Percentiles rank a stretch among this genome's conserved stretches.
Evolutionary conservation across 768 basidiomycete genomes (phyloP).

Genomic region (Roridomyces roridus): DNA sequence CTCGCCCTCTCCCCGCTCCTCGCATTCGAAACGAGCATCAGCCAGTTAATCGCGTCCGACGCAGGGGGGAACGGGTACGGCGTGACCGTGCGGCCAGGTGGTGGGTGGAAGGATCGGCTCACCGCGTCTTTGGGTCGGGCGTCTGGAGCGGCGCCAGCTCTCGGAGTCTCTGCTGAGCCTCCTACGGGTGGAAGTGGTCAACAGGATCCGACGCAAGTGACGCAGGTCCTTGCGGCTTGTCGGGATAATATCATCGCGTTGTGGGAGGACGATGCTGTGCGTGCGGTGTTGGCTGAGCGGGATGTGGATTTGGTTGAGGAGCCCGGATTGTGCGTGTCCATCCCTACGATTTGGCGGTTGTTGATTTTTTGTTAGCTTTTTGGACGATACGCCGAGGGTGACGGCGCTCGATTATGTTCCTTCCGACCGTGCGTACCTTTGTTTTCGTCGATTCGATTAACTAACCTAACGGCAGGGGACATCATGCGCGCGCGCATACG

Average conservation of each 20-base stretch:
- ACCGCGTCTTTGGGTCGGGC: background rate
- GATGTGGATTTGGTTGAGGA: conserved; percentile 50
- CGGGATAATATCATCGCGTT: conserved; percentile 51
- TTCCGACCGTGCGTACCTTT: conserved; percentile 45
- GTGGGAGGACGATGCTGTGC: conserved; percentile 54
- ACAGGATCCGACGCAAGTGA: conserved; percentile 11
- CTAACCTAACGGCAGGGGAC: conserved; percentile 40
- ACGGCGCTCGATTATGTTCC: conserved; percentile 53
- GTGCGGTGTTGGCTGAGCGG: conserved; percentile 44
- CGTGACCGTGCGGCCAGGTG: conserved; percentile 49
- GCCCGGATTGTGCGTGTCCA: conserved; percentile 53
- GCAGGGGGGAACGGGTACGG: conserved; percentile 35
- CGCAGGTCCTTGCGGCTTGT: conserved; percentile 43
- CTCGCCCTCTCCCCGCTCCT: conserved; percentile 39
- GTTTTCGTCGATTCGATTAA: background rate
- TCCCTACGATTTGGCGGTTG: background rate
- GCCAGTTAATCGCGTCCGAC: conserved; percentile 34
- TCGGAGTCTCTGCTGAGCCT: background rate
- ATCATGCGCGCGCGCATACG: conserved; percentile 63
- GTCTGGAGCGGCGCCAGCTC: background rate
- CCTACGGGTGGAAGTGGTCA: background rate
- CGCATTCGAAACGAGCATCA: conserved; percentile 50
- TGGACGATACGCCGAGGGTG: conserved; percentile 58
- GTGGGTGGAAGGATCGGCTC: conserved; percentile 49
- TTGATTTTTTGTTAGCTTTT: conserved; percentile 43